Base-by-base conservation (phyloP, 2,329 filamentous ascomycete species). In the Aureobasidium namibiae region DNA sequence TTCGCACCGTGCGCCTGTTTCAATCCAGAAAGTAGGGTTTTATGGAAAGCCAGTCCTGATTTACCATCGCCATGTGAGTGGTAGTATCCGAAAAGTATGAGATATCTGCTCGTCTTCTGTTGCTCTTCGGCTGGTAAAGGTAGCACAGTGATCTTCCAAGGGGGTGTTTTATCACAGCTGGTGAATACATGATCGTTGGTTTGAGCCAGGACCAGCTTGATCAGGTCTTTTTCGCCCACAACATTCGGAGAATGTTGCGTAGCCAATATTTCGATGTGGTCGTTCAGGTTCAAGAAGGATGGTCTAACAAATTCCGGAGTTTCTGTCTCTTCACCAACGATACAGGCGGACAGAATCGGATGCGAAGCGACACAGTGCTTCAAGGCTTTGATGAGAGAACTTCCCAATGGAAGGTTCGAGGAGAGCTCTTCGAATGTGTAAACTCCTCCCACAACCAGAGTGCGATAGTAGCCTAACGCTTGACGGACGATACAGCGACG, bases 11-110 rank as follows among this genome's bases (percentile, higher is more conserved):
- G 11, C 8, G 54, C 34, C n/a, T 67, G 39, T 4, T 36, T 41
- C 14, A 66, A 54, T 2, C 65, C 68, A 4, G 67, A 23, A 11
- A 76, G 64, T 48, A 80, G 73, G 0, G 73, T 69, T 3, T 64
- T 67, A 59, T 80, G 77, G 59, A 80, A 78, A 4, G 72, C 64
- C 0, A 71, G 54, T 6, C 75, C 76, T 0, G 72, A 73, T 38
- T 69, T 70, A 0, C 77, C 78, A 61, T 80, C 78, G 8, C 73
- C 74, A 3, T 76, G 66, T 1, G 69, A 66, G 65, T 80, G 78
- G 0, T 75, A 78, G 63, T 68, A 78, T 0, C 69, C 66, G 56
- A 78, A 79, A 0, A 70, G 67, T 7, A 77, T 66, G 42, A 74
- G 72, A 62, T 64, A 69, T 14, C 67, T 64, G 6, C 16, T 63